Base-by-base conservation (phyloP, 2,329 filamentous ascomycete species). In the Fusarium oxysporum region DNA sequence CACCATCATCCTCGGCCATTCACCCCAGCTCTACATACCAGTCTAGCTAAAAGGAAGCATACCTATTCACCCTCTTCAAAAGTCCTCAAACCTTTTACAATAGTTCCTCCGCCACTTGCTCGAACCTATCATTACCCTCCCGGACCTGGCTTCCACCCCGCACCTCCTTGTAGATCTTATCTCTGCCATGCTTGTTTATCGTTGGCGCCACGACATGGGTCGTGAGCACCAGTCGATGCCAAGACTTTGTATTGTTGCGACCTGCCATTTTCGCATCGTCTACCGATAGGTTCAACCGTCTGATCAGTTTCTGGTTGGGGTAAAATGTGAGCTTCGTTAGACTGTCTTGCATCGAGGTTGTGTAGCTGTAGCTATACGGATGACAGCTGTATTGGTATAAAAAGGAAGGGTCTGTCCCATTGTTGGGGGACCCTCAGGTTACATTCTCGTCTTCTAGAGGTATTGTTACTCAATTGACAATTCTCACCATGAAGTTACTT, bases 401-500 rank as follows among this genome's bases (percentile, higher is more conserved):
- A 74, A 76, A 69, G 23, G 40, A 37, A 38, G 32, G 2, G 5
- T 38, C n/a, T 8, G 54, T 64, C 66, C 62, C 56, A 32, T 51
- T 62, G 23, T 30, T 63, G 50, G 21, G 16, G 13, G 6, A 19
- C 14, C 28, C 25, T 37, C 58, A 45, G 40, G 38, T 45, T 51
- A 23, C 48, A 59, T 55, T 32, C 25, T 58, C 11, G 38, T 58
- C 32, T 35, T 30, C 16, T 32, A 28, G 33, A 58, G 44, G 25
- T 19, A 32, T 28, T 51, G 62, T 44, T 30, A 43, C 9, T 40
- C 14, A 47, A 7, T 53, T 21, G 32, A 32, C 9, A 51, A 33
- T 37, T 21, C 6, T 40, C 32, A 70, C 23, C 12, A 78, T 78
- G 76, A 78, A 78, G 71, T 51, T 78, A 11, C 64, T 78, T 8